Base-by-base conservation (phyloP, 1,284 basidiomycete genomes). In the Rhodotorula mucilaginosa region DNA sequence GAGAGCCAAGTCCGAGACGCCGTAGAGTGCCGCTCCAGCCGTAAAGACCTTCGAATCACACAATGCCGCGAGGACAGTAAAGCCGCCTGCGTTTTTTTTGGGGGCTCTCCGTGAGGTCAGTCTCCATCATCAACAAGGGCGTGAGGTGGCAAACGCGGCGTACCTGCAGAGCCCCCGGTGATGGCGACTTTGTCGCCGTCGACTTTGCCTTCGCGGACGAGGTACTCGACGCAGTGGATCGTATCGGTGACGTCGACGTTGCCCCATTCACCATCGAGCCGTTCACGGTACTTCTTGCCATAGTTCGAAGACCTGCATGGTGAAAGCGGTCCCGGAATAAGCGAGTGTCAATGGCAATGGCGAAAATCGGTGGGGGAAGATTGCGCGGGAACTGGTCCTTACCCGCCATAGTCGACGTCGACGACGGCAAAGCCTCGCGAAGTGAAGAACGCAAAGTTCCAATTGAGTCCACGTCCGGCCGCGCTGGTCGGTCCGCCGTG, bases 401-500 rank as follows among this genome's bases (percentile, higher is more conserved):
- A 44, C 19, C 62, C 62, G 44, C 62, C 69, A 44, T 70, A 70
- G 58, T 70, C 62, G 57, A 72, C 70, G 23, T 65, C 87, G 70
- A 72, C 71, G 83, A 74, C 88, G 13, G 83, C 87, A 82, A 81
- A 89, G 26, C 89, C 88, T 6, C 88, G 84, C n/a, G 84, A 85
- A 0, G 88, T 89, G 74, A 86, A 91, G 77, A 84, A 90, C 71
- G 88, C 87, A 61, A 82, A 83, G n/a, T 81, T 80, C 68, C 79
- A 72, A 39, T 69, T 72, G 46, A 91, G 79, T 0, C 83, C 84
- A 65, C 87, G 85, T 1, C 74, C 58, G 0, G 83, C 80, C 6
- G 83, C 77, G 1, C 74, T 75, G 0, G 89, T 90, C 0, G 90
- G 89, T 0, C 90, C 89, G 5, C 89, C 89, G 74, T 91, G 89